Evolutionary conservation across 257 asterid genomes (phyloP).

Genomic region (Solanum piurae): DNA sequence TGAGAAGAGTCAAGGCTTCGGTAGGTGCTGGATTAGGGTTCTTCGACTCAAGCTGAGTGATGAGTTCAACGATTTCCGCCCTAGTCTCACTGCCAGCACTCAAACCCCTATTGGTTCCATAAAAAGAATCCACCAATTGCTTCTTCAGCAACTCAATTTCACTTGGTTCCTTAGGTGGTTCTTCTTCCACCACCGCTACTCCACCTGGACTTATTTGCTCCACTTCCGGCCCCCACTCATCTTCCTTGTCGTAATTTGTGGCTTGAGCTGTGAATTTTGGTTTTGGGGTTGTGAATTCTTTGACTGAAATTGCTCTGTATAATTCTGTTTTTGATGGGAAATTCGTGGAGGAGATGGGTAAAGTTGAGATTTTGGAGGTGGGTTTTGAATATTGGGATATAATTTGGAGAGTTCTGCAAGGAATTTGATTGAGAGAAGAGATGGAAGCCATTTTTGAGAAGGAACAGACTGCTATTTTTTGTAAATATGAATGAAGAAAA

Average conservation of each 20-base stretch:
- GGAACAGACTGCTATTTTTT: not conserved
- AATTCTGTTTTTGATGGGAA: constrained; percentile 4
- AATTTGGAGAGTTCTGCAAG: constrained; percentile 3
- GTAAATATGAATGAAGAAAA: not conserved
- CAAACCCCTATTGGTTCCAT: constrained; percentile 77
- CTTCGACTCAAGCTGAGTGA: constrained; percentile 64
- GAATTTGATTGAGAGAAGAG: constrained; percentile 26
- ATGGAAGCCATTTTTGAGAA: constrained; percentile 45
- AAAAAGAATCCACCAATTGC: constrained; percentile 52
- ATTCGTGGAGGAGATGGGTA: constrained; percentile 18
- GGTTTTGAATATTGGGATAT: constrained; percentile 1
- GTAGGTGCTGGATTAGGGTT: constrained; percentile 90
- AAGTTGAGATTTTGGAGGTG: not conserved
- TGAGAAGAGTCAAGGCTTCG: constrained; percentile 68
- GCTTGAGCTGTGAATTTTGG: constrained; percentile 18
- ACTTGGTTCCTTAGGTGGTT: constrained; percentile 20
- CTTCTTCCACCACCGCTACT: constrained; percentile 36
- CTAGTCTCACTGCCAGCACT: constrained; percentile 70
- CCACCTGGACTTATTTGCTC: constrained; percentile 26
- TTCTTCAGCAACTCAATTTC: constrained; percentile 53
- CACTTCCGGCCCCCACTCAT: not conserved
- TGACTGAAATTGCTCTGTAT: not conserved
- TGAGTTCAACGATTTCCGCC: constrained; percentile 83
- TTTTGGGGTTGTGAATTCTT: not conserved
- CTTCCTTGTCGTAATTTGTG: not conserved